Percentiles rank a stretch among this genome's conserved stretches.
Conservation (phyloP, 352 stramenopile species). For the Phytophthora pinifolia region DNA sequence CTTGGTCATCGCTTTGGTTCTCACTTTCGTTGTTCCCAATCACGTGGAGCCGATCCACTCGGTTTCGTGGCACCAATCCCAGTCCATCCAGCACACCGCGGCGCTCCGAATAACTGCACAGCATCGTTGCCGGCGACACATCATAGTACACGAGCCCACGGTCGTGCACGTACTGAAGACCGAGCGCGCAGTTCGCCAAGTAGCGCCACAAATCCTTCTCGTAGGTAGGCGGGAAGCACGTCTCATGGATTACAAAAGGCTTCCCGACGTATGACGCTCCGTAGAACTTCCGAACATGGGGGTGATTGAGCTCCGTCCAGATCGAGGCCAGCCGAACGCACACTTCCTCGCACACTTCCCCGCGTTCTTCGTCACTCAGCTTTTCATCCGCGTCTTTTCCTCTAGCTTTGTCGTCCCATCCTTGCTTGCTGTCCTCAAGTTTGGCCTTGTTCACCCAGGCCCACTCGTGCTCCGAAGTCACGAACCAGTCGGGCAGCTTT, state of each 20-base stretch:
- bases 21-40: slow-evolving; percentile 2
- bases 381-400: slow-evolving; percentile 16
- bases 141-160: slow-evolving; percentile 31
- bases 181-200: slow-evolving; percentile 27
- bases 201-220: slow-evolving; percentile 32
- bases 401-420: slow-evolving; percentile 17
- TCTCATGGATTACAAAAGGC: slow-evolving; percentile 35
- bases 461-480: slow-evolving; percentile 31
- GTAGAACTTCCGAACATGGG: slow-evolving; percentile 36
- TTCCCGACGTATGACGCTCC: slow-evolving; percentile 33
- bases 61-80: slow-evolving; percentile 19
- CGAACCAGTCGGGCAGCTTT: slow-evolving; percentile 33
- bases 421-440: slow-evolving; percentile 21
- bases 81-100: slow-evolving; percentile 26
- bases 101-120: slow-evolving; percentile 27
- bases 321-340: slow-evolving; percentile 21
- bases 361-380: slow-evolving; percentile 14
- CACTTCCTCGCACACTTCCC: slow-evolving; percentile 26
- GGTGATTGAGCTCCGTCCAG: slow-evolving; percentile 35
- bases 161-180: slow-evolving; percentile 38
- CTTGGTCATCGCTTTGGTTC: slow-evolving; percentile 7
- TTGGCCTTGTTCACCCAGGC: slow-evolving; percentile 32
- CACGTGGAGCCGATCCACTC: slow-evolving; percentile 17
- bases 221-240: slow-evolving; percentile 26
- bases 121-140: slow-evolving; percentile 15